Conservation (phyloP, 164 flowering plant genomes). For the Kalanchoe fedtschenkoi region DNA sequence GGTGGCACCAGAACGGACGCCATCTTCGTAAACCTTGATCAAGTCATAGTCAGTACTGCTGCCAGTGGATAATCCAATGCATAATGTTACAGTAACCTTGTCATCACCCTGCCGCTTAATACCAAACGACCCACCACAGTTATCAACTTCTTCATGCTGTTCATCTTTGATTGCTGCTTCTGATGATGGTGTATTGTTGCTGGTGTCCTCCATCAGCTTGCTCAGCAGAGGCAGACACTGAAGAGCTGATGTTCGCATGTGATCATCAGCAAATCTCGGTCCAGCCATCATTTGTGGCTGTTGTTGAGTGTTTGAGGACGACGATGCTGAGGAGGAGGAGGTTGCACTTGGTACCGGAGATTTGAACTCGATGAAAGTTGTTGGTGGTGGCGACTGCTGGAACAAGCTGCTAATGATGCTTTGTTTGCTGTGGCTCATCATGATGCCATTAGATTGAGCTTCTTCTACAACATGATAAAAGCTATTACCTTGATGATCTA, state of each 20-base stretch:
- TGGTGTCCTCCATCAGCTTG: background rate
- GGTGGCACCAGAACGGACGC: too few species aligned
- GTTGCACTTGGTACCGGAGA: background rate
- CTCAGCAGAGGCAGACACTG: slow-evolving; percentile 1
- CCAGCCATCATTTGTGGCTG: background rate
- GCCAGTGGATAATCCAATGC: background rate
- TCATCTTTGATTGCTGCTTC: background rate
- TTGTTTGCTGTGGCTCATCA: background rate
- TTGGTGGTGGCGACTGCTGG: background rate
- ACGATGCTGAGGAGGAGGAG: background rate
- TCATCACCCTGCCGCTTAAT: background rate
- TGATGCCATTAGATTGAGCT: background rate
- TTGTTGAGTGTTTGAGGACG: background rate
- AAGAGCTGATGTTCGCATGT: background rate
- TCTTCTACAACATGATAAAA: background rate
- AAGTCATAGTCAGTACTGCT: too few species aligned
- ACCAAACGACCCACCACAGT: background rate
- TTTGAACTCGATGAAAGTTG: slow-evolving; percentile 4
- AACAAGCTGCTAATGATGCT: background rate
- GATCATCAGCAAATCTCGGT: background rate
- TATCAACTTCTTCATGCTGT: background rate
- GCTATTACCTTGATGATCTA: background rate
- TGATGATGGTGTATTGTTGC: background rate
- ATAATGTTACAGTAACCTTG: background rate
- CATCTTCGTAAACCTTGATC: too few species aligned